Evolutionary conservation across 768 basidiomycete genomes (phyloP), one percentile per base, ranked within the genome.

Genomic region (Macrolepiota dolichaula): DNA sequence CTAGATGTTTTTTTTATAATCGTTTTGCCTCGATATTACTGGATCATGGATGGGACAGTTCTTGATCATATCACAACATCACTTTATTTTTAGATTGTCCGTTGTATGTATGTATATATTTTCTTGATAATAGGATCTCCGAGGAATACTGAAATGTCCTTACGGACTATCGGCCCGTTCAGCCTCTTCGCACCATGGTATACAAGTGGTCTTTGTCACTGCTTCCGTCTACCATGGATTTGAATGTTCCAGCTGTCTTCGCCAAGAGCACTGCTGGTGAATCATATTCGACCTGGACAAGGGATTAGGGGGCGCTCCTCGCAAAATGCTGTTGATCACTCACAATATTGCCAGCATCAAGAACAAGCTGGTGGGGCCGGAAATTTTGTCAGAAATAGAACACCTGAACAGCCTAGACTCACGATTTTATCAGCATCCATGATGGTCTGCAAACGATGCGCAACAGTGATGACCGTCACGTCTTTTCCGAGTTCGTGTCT

Each of bases 381-480:
- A 19, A 17, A 27, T 22, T 17, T 36, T 35, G 24, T 22, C 22
- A 25, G 25, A 11, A 17, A 12, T 7, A 44, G 22, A 15, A 24
- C 27, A 25, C 7, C 15, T 17, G n/a, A 47, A 22, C 9, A 53
- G 37, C 38, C 12, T 49, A 15, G 35, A 68, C 76, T 57, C 58
- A 78, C 76, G 61, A 80, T 76, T 61, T 74, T 77, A 73, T 82
- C 81, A 69, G 86, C 78, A 71, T 89, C 83, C 67, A 88, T 83
- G 54, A 88, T 83, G 0, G 87, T 88, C 63, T 81, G 80, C 24
- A 64, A 51, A 22, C 59, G 55, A 47, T 59, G 27, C 32, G 58
- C 52, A 52, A 55, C 51, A 38, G 40, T 46, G n/a, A 59, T 36
- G 27, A 62, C 53, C 13, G 44, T 65, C 22, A 64, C 59, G 40